Evolutionary conservation across 2,329 filamentous ascomycete species (phyloP), one percentile per base, ranked within the genome.

Genomic region (Sporothrix brunneoviolacea): DNA sequence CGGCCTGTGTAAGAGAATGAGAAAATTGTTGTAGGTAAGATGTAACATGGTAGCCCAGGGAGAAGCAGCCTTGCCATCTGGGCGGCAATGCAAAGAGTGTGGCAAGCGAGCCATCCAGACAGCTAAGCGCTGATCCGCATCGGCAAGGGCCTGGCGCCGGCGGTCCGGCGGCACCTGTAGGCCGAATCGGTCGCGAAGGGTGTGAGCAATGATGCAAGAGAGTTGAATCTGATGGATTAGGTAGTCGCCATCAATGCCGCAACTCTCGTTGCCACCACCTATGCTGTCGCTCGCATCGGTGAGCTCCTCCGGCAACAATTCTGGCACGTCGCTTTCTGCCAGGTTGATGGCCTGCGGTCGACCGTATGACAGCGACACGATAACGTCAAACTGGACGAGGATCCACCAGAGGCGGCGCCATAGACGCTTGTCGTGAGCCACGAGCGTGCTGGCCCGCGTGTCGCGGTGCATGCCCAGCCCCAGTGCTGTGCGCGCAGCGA

Each of bases 401-500:
- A 46, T 46, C 49, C 49, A 51, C 49, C 49, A 51, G 1, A 51
- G 41, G 4, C 41, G 42, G 10, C 49, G 52, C 64, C 67, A 71
- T 16, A 65, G 61, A 2, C 64, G 56, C 56, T 66, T 68, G 27
- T 65, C 60, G 30, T 63, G 50, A 3, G 58, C 35, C 2, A 62
- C 58, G 37, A 70, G 58, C 5, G 50, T 58, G 48, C 55, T 60
- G 7, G 52, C 27, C 2, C 43, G 61, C 8, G 61, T 66, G 49
- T 70, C 63, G 2, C 68, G 62, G 40, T 71, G 75, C 72, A 79
- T 76, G n/a, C 76, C 75, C 48, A 78, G 62, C 0, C 76, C 76
- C 0, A 73, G 70, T 2, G 75, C 76, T 30, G 73, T 76, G 5
- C 76, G 68, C 16, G 68, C 68, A 5, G 75, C 76, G 4, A 76